Percentiles rank a stretch among this genome's conserved stretches.
phyloP scores from a whole-genome alignment of 2,329 filamentous ascomycete species.

The Coleophoma eucalyptorum region DNA sequence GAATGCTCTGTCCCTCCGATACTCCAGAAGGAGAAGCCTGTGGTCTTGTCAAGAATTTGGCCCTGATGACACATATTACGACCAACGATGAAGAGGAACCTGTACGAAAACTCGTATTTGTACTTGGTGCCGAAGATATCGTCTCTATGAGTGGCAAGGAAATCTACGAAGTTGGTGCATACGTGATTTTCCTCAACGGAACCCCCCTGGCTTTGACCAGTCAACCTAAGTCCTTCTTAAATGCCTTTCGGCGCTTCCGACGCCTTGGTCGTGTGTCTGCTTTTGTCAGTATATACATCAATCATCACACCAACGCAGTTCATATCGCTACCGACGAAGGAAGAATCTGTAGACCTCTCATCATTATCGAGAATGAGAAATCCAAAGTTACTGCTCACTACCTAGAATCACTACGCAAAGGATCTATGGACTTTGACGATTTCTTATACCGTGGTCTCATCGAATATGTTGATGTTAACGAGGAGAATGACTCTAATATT shows the following conservation, averaged over 20 bases:
- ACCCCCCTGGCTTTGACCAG: slow-evolving; percentile 86
- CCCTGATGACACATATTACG: slow-evolving; percentile 98
- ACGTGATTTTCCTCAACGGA: slow-evolving; percentile 92
- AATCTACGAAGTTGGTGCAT: slow-evolving; percentile 79
- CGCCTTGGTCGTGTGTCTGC: slow-evolving; percentile 90
- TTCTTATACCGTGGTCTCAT: slow-evolving; percentile 87
- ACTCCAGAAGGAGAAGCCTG: slow-evolving; percentile 98
- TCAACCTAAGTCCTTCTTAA: slow-evolving; percentile 81
- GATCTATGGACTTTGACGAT: slow-evolving; percentile 87
- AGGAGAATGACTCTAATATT: slow-evolving; percentile 95
- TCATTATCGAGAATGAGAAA: slow-evolving; percentile 86
- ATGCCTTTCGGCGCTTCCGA: slow-evolving; percentile 80
- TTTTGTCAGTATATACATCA: slow-evolving; percentile 95
- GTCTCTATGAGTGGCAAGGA: slow-evolving; percentile 78
- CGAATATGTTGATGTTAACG: slow-evolving; percentile 96
- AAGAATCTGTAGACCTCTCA: slow-evolving; percentile 90
- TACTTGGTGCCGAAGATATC: slow-evolving; percentile 80
- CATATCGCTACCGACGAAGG: slow-evolving; percentile 97
- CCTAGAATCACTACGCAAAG: slow-evolving; percentile 75
- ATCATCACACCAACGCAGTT: slow-evolving; percentile 85
- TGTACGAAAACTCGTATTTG: slow-evolving; percentile 80
- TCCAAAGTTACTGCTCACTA: slow-evolving; percentile 78
- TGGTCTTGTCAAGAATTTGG: slow-evolving; percentile 95
- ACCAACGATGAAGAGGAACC: slow-evolving; percentile 93
- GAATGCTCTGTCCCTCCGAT: slow-evolving; percentile 96